Evolutionary conservation across 352 stramenopile genomes (phyloP), one percentile per base, ranked within the genome.

Genomic region (Plasmopara halstedii): DNA sequence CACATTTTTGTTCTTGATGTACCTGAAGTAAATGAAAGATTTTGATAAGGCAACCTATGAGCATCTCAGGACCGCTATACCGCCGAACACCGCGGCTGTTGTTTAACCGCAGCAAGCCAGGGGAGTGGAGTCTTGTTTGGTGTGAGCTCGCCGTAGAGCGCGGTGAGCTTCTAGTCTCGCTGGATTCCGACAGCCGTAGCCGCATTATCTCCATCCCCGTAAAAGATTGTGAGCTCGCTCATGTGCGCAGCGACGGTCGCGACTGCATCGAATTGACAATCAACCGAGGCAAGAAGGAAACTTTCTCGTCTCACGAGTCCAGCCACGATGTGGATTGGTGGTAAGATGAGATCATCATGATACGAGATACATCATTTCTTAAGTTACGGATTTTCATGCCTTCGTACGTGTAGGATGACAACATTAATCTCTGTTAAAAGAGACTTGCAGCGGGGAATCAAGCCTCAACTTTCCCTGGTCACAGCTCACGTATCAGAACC

Each of bases 261-360:
- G 81, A 91, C 56, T 87, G 79, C 60, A 75, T 94, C 39, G 82
- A 94, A 50, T 62, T 94, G 39, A 76, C 65, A 21, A 57, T 77
- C 9, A 68, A 45, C 47, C 70, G 67, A 46, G 58, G 54, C 42
- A 91, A 89, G 57, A 91, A 89, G 45, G 79, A 94, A 46, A 88
- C 73, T 1, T 85, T 94, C 42, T 83, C 79, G 13, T 90, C 82
- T 5, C 75, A 88, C 41, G 75, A 87, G 48, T 87, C 73, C 23
- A 93, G 79, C 44, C 83, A 88, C 34, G 82, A 94, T 39, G 71
- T 91, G 10, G 82, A 94, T 58, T 94, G 79, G 79, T 94, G 82
- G 81, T 93, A 58, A 67, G 25, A 13, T 35, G 33, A n/a, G n/a
- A n/a, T n/a, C n/a, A n/a, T n/a, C n/a, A n/a, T n/a, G n/a, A n/a